These are phyloP conservation scores for Syzygium malaccense DNA, from an alignment of 441 rosid species.

Conservation along the genomic window DNA sequence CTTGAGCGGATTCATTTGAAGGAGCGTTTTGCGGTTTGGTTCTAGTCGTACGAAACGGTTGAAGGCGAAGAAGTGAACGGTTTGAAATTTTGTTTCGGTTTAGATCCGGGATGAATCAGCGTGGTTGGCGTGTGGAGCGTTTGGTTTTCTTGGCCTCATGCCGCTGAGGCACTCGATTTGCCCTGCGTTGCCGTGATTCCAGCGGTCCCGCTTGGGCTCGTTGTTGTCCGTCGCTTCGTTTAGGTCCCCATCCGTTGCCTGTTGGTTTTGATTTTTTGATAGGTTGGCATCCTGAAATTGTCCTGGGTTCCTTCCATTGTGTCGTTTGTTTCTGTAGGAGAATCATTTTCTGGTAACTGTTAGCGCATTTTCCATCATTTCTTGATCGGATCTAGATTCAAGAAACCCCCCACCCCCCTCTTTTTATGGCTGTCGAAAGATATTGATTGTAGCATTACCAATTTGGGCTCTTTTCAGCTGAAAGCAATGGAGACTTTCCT, in stretches of 20 bases:
- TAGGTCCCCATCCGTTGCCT: not conserved
- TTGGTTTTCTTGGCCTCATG: not conserved
- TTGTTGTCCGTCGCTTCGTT: not conserved
- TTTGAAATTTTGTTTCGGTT: not conserved
- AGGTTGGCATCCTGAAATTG: not conserved
- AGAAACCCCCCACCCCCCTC: not conserved
- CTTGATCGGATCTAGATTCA: not conserved
- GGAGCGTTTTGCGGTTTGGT: not conserved
- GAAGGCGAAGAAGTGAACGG: not conserved
- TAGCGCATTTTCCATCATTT: not conserved
- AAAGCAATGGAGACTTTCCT: conserved; percentile 46
- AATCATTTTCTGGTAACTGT: not conserved
- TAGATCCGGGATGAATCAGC: not conserved
- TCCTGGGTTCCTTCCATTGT: not conserved
- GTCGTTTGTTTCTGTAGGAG: not conserved
- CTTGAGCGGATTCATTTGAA: not conserved
- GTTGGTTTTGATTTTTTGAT: not conserved
- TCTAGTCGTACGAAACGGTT: not conserved
- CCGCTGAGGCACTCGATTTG: not conserved
- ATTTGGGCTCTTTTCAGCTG: not conserved
- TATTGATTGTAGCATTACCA: not conserved
- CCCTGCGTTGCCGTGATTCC: not conserved
- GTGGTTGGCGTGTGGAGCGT: not conserved
- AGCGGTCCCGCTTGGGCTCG: not conserved
- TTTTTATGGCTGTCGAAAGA: not conserved